A percentile compares a stretch with the other conserved stretches of the same genome.
Evolutionary conservation across 169 alveolate genomes (phyloP).

Genomic region (Plasmodium ovale): DNA sequence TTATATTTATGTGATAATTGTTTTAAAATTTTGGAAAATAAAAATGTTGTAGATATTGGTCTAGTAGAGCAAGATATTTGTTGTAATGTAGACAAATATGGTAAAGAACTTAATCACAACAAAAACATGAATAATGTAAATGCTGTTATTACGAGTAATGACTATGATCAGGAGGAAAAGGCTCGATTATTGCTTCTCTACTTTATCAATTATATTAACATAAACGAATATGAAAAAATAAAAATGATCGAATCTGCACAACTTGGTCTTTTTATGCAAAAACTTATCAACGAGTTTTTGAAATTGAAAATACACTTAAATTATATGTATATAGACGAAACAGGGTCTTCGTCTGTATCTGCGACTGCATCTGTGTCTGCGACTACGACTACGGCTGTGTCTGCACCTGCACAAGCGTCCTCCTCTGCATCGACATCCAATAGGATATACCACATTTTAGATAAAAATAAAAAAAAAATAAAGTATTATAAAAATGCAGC

Average conservation of each 20-base stretch:
- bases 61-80: constrained; percentile 85
- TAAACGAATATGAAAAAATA: constrained; percentile 17
- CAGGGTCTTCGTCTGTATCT: no score
- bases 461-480: constrained; percentile 48
- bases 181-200: constrained; percentile 37
- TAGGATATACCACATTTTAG: neutral
- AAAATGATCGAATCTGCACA: constrained; percentile 76
- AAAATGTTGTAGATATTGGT: constrained; percentile 78
- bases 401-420: no score
- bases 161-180: constrained; percentile 55
- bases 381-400: neutral
- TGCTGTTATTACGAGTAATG: constrained; percentile 40
- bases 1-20: constrained; percentile 82
- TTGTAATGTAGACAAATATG: constrained; percentile 84
- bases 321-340: neutral
- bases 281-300: constrained; percentile 11
- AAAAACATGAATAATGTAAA: constrained; percentile 52
- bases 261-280: constrained; percentile 81
- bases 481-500: constrained; percentile 42
- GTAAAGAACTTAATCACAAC: constrained; percentile 78
- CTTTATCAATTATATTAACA: constrained; percentile 26
- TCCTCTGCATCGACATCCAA: neutral
- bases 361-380: neutral
- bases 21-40: constrained; percentile 78
- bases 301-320: constrained; percentile 15